Base-by-base conservation (phyloP, 2,329 filamentous ascomycete genomes). In the Pseudopithomyces maydicus region DNA sequence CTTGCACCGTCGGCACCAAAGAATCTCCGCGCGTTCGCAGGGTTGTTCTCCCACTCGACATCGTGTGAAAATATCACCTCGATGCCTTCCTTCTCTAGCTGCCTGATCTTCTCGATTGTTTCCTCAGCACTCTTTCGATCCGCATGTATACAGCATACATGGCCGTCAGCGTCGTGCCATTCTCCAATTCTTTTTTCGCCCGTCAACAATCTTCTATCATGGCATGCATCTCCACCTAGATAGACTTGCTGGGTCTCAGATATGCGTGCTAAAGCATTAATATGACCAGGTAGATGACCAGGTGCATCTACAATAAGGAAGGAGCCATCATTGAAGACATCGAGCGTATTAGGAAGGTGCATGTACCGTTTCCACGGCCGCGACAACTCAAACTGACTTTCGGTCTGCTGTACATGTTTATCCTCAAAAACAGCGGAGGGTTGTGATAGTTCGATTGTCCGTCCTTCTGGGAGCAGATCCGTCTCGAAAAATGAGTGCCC, bases 51-150 rank as follows among this genome's bases (percentile, higher is more conserved):
- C 82, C 82, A 85, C 4, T 70, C 77, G 23, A 75, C 78, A 66
- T 84, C 82, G 71, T 84, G 82, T 44, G 82, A 80, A 20, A 83
- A 78, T 33, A 84, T 75, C 15, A 84, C 71, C 67, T 84, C 82
- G 6, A 84, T 78, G 1, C 78, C 73, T n/a, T 71, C 69, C 49
- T 68, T 66, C 56, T 75, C 65, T 22, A 83, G 69, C 38, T 67
- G 58, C 32, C 71, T 67, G 33, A 85, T 78, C 36, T 75, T 67
- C 20, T 66, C 60, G 54, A 85, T 78, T 4, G 79, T 82, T 55
- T 74, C 68, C 62, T 73, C 75, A 7, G 83, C 83, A 22, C 64
- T 62, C 35, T 76, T 73, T 15, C 77, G 79, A 62, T 85, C 76
- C 1, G 79, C 74, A 69, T 86, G 83, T 42, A 85, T 83, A 61